phyloP scores from a whole-genome alignment of 2,329 filamentous ascomycete genomes.

The Rutstroemia sp. region DNA sequence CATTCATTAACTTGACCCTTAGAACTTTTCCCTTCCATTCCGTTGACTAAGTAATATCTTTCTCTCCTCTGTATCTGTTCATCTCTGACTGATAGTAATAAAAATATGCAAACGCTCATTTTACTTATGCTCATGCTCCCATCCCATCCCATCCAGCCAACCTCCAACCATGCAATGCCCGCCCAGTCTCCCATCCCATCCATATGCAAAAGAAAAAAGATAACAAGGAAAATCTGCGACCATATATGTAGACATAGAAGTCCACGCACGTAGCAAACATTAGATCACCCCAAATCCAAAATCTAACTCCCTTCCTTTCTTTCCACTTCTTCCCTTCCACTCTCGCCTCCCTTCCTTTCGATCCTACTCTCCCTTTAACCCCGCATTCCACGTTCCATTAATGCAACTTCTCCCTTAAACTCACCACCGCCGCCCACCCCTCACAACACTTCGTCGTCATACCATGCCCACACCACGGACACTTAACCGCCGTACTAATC shows the following conservation, averaged over 20 bases:
- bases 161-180: not conserved
- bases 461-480: conserved; percentile 64
- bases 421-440: conserved; percentile 59
- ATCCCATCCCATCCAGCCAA: too few species aligned
- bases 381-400: conserved; percentile 6
- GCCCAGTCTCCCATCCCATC: too few species aligned
- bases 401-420: conserved; percentile 57
- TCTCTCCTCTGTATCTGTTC: too few species aligned
- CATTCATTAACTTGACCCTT: not conserved
- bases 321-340: too few species aligned
- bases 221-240: not conserved
- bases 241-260: not conserved
- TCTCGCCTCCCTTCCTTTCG: too few species aligned
- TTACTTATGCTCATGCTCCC: too few species aligned
- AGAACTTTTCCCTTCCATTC: not conserved
- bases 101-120: too few species aligned
- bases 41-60: not conserved
- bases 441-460: conserved; percentile 65
- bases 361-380: not conserved
- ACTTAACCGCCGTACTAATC: conserved; percentile 55
- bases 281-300: not conserved
- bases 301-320: not conserved
- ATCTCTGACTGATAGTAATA: too few species aligned
- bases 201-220: not conserved
- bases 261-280: not conserved